These are phyloP conservation scores for Fomitopsis pulvina DNA, from an alignment of 768 basidiomycete species.

Conservation along the genomic window DNA sequence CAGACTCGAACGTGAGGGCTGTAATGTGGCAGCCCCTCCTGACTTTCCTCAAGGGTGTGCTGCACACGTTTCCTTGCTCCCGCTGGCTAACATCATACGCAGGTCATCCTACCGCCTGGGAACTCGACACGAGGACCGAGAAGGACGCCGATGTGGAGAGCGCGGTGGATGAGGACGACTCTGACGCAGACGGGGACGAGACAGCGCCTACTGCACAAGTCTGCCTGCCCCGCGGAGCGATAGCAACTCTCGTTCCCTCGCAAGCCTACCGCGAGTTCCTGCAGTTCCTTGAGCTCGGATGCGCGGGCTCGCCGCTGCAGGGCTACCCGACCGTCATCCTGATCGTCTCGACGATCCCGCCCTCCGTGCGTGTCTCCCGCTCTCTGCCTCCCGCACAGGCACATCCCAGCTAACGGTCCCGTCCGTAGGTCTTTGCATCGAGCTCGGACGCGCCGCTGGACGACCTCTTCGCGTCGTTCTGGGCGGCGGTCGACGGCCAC, in stretches of 20 bases:
- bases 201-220: constrained; percentile 6
- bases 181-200: constrained; percentile 30
- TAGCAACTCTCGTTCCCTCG: constrained; percentile 20
- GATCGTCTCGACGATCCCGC: constrained; percentile 75
- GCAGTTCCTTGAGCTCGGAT: constrained; percentile 71
- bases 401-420: constrained; percentile 24
- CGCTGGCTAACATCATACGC: background rate
- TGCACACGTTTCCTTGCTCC: background rate
- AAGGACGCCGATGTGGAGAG: constrained; percentile 28
- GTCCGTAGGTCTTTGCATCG: constrained; percentile 13
- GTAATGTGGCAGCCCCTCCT: constrained; percentile 68
- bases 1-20: constrained; percentile 59
- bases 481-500: constrained; percentile 71
- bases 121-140: constrained; percentile 29
- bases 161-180: constrained; percentile 29
- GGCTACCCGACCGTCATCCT: constrained; percentile 82
- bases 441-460: constrained; percentile 27
- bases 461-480: constrained; percentile 68
- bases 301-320: constrained; percentile 68
- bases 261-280: constrained; percentile 67
- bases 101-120: constrained; percentile 70
- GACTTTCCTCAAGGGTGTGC: constrained; percentile 62
- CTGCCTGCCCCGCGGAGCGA: background rate
- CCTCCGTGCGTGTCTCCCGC: constrained; percentile 44
- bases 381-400: background rate